Base-by-base conservation (phyloP, 495 filamentous ascomycete genomes). In the Aspergillus avenaceus region DNA sequence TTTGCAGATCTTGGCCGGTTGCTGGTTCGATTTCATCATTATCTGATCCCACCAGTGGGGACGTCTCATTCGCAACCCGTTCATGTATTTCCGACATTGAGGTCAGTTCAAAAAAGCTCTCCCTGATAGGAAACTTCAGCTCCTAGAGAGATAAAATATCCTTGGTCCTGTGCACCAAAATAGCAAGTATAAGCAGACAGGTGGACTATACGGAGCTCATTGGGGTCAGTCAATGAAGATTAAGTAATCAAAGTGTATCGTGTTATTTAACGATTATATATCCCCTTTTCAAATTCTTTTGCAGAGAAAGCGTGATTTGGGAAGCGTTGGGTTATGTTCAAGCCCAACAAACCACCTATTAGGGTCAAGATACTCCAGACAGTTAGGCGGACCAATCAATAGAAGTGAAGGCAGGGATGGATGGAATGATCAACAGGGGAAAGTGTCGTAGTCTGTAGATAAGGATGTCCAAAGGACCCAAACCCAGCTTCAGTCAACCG, bases 31-130 rank as follows among this genome's bases (percentile, higher is more conserved):
- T 52, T 18, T 63, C 55, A 41, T 53, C 59, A 32, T 50, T 43
- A 44, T 41, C 56, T 53, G 40, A 62, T 52, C 45, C 48, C 50
- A 62, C 60, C 5, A 78, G 60, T 43, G 75, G 74, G 40, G 76
- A 76, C 8, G 40, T 59, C 56, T 78, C 72, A 41, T 72, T 44
- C 6, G 42, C 50, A 34, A 38, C 45, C 38, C 44, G 50, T 9
- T 47, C 46, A 55, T 59, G 24, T 36, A 49, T 48, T 14, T 50
- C 50, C 44, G 57, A 55, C 55, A 43, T 59, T 24, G 43, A 19
- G 22, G 26, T 3, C 7, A 28, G n/a, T 12, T n/a, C 18, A 4
- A 25, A 5, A 5, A 14, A 19, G 24, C 1, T 26, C 21, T 19
- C 21, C 6, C 2, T n/a, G 16, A 2, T 5, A 1, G 11, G 1